Evolutionary conservation across 148 eudicot genomes (phyloP).

Genomic region (Heliosperma pusillum): DNA sequence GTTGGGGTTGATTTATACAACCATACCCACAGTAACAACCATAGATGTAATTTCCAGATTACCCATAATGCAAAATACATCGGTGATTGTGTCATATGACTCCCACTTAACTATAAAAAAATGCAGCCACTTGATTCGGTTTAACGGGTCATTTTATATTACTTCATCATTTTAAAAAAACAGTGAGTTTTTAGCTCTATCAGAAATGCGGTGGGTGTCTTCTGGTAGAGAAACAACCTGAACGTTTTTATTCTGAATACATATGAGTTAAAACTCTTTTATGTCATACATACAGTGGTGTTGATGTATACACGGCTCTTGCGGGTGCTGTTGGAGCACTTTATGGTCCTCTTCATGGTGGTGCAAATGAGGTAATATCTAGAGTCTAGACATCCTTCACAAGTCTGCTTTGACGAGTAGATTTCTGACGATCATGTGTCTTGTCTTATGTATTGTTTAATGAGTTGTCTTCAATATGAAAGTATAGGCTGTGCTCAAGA

Average conservation of each 20-base stretch:
- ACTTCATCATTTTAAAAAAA: neutral
- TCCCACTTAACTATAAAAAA: neutral
- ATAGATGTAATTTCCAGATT: neutral
- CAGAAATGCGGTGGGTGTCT: neutral
- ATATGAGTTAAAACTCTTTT: constrained; percentile 7
- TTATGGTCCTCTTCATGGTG: constrained; percentile 99
- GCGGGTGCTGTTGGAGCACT: constrained; percentile 99
- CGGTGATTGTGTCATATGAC: neutral
- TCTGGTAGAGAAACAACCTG: neutral
- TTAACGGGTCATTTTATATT: no score
- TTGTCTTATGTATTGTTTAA: constrained; percentile 3
- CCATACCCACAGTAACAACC: neutral
- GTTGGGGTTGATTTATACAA: no score
- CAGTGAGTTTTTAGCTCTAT: neutral
- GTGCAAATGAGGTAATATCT: constrained; percentile 91
- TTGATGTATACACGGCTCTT: constrained; percentile 97
- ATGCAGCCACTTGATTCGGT: neutral
- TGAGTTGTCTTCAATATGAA: constrained; percentile 2
- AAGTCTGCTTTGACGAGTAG: neutral
- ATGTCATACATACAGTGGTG: constrained; percentile 63
- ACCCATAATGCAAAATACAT: neutral
- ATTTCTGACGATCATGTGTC: constrained; percentile 1
- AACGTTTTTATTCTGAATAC: neutral
- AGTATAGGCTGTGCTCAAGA: constrained; percentile 84
- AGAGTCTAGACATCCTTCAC: neutral